A percentile compares a stretch with the other conserved stretches of the same genome.
These are phyloP conservation scores for Peterozyma xylosa DNA, from an alignment of 805 yeast species.

Conservation along the genomic window DNA sequence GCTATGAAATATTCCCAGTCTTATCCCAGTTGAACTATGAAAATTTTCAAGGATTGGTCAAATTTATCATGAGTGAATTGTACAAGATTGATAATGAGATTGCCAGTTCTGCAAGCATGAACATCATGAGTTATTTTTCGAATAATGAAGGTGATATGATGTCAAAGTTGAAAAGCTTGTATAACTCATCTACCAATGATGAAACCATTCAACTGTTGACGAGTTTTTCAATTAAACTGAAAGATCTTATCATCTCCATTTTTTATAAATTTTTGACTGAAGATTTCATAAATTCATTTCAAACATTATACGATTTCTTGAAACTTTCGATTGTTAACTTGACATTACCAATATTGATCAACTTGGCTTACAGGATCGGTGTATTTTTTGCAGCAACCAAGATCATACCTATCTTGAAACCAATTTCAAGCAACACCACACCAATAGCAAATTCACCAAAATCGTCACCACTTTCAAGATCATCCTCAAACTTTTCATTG, in stretches of 20 bases:
- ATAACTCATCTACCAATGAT: background rate
- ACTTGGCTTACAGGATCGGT: slow-evolving; percentile 75
- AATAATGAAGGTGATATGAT: background rate
- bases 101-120: slow-evolving; percentile 2
- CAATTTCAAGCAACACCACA: slow-evolving; percentile 7
- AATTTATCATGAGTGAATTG: slow-evolving; percentile 27
- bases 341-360: slow-evolving; percentile 74
- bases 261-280: slow-evolving; percentile 31
- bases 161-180: background rate
- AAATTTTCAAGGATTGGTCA: slow-evolving; percentile 23
- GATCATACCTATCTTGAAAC: slow-evolving; percentile 61
- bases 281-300: slow-evolving; percentile 44
- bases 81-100: slow-evolving; percentile 23
- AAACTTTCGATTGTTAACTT: slow-evolving; percentile 50
- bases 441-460: slow-evolving; percentile 1
- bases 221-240: slow-evolving; percentile 13
- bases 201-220: slow-evolving; percentile 1
- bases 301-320: slow-evolving; percentile 46
- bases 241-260: slow-evolving; percentile 18
- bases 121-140: slow-evolving; percentile 1
- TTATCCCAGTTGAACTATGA: slow-evolving; percentile 41
- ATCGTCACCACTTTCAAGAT: slow-evolving; percentile 3
- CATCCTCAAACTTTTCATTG: slow-evolving; percentile 3
- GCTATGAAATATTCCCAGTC: slow-evolving; percentile 89
- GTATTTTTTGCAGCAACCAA: slow-evolving; percentile 89